Evolutionary conservation across 192 early-diverging fungal species (phyloP), one percentile per base, ranked within the genome.

Genomic region (Umbelopsis sp.): DNA sequence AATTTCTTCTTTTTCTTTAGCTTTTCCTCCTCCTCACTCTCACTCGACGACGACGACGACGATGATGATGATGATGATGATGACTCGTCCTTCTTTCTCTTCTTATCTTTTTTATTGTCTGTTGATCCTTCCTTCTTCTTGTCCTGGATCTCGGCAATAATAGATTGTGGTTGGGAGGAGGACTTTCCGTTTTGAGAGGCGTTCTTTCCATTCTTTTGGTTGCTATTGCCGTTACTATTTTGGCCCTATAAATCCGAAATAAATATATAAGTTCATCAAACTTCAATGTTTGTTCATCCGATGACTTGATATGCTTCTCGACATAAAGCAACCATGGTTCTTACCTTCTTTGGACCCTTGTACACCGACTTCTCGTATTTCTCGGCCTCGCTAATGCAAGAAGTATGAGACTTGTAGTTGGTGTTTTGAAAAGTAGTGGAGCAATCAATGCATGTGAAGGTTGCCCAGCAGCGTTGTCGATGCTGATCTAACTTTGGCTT

Each of bases 361-460:
- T 92, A 94, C 32, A 94, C 77, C n/a, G 84, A 73, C 71, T 92
- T 92, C 74, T 96, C 89, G 78, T 96, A 97, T 76, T 99, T 99
- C 83, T 99, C 93, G 0, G 90, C 92, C 73, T 99, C 97, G 14
- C 88, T 89, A 21, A 99, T 96, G 78, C 97, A 99, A 4, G 86
- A 87, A 1, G 91, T 96, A 79, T 99, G 97, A 25, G 84, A 74
- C 41, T 90, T 83, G 82, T 95, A 97, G 45, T 84, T 83, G 8
- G 78, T 83, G 52, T 93, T 92, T 25, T 85, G 77, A 81, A 98
- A 98, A 49, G 93, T 94, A 20, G 79, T 85, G 10, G 86, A 86
- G 78, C 97, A 98, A 80, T 98, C 97, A 70, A 97, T 90, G 79
- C 96, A 97, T 21, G 91, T 89, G 79, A 93, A 97, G 56, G 88